Base-by-base conservation (phyloP, 139 green algal genomes). In the Zygnema cylindricum region DNA sequence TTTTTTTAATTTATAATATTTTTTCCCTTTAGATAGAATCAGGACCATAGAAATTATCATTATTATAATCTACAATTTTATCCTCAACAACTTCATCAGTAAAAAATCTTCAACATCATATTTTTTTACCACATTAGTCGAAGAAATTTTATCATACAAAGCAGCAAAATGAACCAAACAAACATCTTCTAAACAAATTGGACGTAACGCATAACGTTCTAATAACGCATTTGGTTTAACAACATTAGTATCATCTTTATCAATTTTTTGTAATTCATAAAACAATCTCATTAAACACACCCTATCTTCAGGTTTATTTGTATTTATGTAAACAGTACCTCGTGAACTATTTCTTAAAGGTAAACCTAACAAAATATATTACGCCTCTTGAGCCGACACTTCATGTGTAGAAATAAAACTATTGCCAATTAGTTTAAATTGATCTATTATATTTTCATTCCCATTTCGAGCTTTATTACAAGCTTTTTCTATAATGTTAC, bases 151-250 rank as follows among this genome's bases (percentile, higher is more conserved):
- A 79, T 42, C 71, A 43, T 79, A 54, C 3, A 11, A 79, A 30
- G 71, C 36, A 25, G 38, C 71, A 79, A 54, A 79, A 25, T 54
- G 7, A 79, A 16, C 36, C 16, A 79, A 79, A 79, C 71, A 79
- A 11, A 82, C 0, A 0, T 1, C 76, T 39, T 82, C 76, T 32
- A 82, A 33, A 21, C 0, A 43, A 3, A 40, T 11, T 82, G 76
- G 76, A 32, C 76, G 25, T 69, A 21, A 32, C 2, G 43, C 16
- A 35, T 82, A 82, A 32, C 76, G 25, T 69, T 33, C n/a, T 39
- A 82, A 35, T 35, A 82, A 82, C 2, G 76, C 76, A 35, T 82
- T 69, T 82, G 76, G 76, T 43, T 32, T 82, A 63, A 40, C 43
- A 63, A 82, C 43, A 63, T 82, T 39, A 0, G 25, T 35, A 0